These are phyloP conservation scores for Verticillium nubilum DNA, from an alignment of 2,329 filamentous ascomycete species.

Conservation along the genomic window DNA sequence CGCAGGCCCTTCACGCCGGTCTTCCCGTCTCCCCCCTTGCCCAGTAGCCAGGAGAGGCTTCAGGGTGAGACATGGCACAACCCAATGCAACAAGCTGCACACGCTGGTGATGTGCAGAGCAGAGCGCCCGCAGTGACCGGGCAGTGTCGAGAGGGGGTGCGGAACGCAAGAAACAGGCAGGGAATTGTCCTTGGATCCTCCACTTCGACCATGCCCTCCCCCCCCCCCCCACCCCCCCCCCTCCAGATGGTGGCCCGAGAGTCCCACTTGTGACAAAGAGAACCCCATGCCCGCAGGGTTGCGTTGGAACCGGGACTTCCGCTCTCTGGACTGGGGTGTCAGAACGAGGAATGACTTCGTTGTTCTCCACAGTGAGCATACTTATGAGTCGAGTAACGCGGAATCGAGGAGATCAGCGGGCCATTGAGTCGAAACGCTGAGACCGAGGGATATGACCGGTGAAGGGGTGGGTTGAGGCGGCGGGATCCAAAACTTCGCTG, in stretches of 20 bases:
- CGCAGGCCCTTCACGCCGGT: neutral
- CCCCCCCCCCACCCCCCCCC: neutral
- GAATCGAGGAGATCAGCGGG: neutral
- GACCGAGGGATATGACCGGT: neutral
- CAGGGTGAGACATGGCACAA: neutral
- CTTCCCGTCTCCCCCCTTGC: neutral
- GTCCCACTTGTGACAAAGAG: neutral
- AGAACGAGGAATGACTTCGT: neutral
- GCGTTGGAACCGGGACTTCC: neutral
- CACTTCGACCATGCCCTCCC: no score
- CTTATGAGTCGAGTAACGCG: neutral
- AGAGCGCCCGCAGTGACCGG: neutral
- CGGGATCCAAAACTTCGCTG: neutral
- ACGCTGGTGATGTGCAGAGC: neutral
- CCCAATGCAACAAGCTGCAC: neutral
- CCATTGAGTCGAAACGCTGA: neutral
- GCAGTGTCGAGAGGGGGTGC: neutral
- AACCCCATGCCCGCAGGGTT: neutral
- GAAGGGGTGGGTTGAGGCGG: neutral
- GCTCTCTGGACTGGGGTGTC: neutral
- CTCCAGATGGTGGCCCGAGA: neutral
- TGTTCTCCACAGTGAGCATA: neutral
- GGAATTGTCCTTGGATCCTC: neutral
- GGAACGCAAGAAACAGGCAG: neutral
- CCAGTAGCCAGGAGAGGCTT: neutral